Evolutionary conservation across 192 early-diverging fungal genomes (phyloP).

Genomic region (Linnemannia hyalina): DNA sequence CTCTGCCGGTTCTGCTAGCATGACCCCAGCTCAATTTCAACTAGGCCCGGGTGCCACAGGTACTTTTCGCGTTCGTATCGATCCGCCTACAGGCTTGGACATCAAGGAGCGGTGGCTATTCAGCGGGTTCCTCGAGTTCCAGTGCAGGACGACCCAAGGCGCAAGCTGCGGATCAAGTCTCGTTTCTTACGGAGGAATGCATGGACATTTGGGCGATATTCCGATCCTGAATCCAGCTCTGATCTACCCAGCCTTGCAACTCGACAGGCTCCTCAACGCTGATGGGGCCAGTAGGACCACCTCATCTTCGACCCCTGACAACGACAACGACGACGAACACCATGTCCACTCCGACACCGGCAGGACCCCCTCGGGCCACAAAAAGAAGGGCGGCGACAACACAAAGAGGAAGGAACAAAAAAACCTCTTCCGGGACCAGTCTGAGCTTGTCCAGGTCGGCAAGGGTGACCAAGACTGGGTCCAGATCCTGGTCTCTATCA

Average conservation of each 20-base stretch:
- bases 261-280: slow-evolving; percentile 14
- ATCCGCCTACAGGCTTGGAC: slow-evolving; percentile 14
- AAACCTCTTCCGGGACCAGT: slow-evolving; percentile 25
- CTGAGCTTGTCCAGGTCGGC: slow-evolving; percentile 24
- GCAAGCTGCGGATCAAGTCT: slow-evolving; percentile 34
- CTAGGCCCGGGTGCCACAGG: slow-evolving; percentile 12
- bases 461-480: slow-evolving; percentile 38
- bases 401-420: slow-evolving; percentile 10
- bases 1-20: not conserved
- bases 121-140: slow-evolving; percentile 39
- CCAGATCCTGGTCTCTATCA: slow-evolving; percentile 40
- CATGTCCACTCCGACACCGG: not conserved
- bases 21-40: slow-evolving; percentile 15
- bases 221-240: slow-evolving; percentile 38
- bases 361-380: not conserved
- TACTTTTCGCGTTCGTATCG: slow-evolving; percentile 10
- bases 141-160: not conserved
- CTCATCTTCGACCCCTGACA: not conserved
- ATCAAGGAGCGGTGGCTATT: slow-evolving; percentile 37
- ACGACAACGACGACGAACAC: not conserved
- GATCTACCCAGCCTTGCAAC: slow-evolving; percentile 23
- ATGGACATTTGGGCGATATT: slow-evolving; percentile 24
- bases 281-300: not conserved
- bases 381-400: not conserved
- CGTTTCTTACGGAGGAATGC: slow-evolving; percentile 46